phyloP scores from a whole-genome alignment of 495 filamentous ascomycete species.

The Sporormia fimetaria region DNA sequence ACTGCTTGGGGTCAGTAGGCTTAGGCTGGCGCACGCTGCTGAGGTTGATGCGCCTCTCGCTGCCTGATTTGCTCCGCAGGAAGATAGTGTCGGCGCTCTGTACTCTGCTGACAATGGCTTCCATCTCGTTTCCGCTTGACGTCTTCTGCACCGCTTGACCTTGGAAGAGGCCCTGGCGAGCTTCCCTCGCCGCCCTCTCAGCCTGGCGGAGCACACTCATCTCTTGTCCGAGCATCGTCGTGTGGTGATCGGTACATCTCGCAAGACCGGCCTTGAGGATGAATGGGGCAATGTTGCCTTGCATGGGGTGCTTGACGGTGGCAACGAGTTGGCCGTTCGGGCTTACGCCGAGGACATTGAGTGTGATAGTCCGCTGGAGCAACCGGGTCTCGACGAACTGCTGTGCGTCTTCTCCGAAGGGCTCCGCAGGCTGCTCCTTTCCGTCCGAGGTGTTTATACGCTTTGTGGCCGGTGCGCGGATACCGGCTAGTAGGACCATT shows the following conservation, averaged over 20 bases:
- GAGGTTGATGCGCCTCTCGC: constrained; percentile 79
- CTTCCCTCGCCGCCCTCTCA: constrained; percentile 71
- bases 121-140: constrained; percentile 46
- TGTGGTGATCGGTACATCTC: constrained; percentile 88
- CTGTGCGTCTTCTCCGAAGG: constrained; percentile 74
- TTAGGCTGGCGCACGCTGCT: constrained; percentile 91
- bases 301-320: constrained; percentile 62
- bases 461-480: constrained; percentile 75
- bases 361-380: constrained; percentile 71
- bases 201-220: constrained; percentile 81
- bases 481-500: constrained; percentile 78
- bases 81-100: constrained; percentile 82
- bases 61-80: constrained; percentile 67
- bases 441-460: constrained; percentile 64
- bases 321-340: constrained; percentile 77
- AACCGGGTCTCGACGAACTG: constrained; percentile 75
- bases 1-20: constrained; percentile 64
- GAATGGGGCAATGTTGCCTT: constrained; percentile 82
- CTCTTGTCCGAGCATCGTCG: constrained; percentile 68
- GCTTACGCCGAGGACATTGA: constrained; percentile 72
- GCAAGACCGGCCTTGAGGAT: constrained; percentile 80
- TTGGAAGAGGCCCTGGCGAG: constrained; percentile 64
- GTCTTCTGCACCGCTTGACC: constrained; percentile 54
- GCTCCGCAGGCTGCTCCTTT: constrained; percentile 71
- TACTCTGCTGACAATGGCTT: constrained; percentile 74